Evolutionary conservation across 352 stramenopile species (phyloP), one percentile per base, ranked within the genome.

Genomic region (Pythium phragmitis): DNA sequence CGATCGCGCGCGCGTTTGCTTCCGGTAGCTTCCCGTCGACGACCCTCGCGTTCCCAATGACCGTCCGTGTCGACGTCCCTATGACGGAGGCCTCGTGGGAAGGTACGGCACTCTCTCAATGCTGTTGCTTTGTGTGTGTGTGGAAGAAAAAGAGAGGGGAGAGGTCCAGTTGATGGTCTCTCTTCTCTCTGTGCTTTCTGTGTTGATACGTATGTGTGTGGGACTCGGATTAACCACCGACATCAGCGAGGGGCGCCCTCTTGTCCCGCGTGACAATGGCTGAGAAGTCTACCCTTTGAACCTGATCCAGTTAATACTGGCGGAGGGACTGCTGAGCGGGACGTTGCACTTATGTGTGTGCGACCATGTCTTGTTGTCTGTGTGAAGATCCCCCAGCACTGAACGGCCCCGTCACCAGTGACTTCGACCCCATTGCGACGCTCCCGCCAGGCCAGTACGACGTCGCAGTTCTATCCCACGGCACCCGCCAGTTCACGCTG

Each of bases 271-370:
- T 19, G 50, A 45, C 26, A 74, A 79, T 73, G 75, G 75, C 75
- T 82, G 75, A 82, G 75, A 82, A 76, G 75, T 61, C 67, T 79
- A 82, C 75, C 68, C 75, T 82, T 82, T 75, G 72, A 73, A 82
- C 75, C 75, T 82, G 75, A 82, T 82, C 75, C 75, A 82, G 75
- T 78, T 82, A 77, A 69, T 69, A 79, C 75, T 82, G 75, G 75
- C 75, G 75, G 75, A 82, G 75, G 75, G 75, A 82, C 73, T 77
- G 75, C 75, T 82, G 75, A 64, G 45, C 51, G 54, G 47, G 54
- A 42, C 36, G 53, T 68, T 16, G 37, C 56, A 65, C 55, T 68
- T 74, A 65, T 79, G 57, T 64, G 45, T 65, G 14, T 42, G 37
- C 9, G 9, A 16, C 14, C 49, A 62, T 39, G 65, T 47, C 69